These are phyloP conservation scores for Bassia scoparia DNA, from an alignment of 148 eudicot species.

Conservation along the genomic window DNA sequence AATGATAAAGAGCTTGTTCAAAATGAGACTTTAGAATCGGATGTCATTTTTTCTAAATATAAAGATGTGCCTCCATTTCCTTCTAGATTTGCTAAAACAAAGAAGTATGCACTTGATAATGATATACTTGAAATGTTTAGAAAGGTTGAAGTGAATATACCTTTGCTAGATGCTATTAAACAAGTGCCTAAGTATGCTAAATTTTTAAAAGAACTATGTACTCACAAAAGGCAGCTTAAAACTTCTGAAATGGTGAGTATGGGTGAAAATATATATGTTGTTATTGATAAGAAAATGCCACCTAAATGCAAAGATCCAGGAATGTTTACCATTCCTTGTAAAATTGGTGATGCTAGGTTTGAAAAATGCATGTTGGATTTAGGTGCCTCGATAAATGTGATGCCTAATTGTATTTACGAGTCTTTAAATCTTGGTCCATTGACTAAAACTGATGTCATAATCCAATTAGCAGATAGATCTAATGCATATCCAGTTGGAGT, in stretches of 20 bases:
- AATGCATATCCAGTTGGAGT: slow-evolving; percentile 10
- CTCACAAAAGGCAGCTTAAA: not conserved
- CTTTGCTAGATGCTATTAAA: slow-evolving; percentile 11
- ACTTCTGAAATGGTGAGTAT: slow-evolving; percentile 3
- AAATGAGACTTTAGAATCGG: not conserved
- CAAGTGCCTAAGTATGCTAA: slow-evolving; percentile 7
- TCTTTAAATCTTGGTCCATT: not conserved
- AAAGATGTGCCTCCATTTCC: not conserved
- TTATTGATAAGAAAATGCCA: not conserved
- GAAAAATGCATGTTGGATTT: not conserved
- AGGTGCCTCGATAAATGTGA: not conserved
- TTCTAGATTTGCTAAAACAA: slow-evolving; percentile 14
- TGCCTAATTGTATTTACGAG: not conserved
- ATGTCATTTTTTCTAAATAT: not conserved
- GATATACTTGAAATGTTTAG: slow-evolving; percentile 6
- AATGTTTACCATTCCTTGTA: too few species aligned
- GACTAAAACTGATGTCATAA: too few species aligned
- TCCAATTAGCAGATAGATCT: too few species aligned
- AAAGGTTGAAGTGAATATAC: slow-evolving; percentile 9
- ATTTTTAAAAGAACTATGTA: slow-evolving; percentile 3
- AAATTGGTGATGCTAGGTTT: too few species aligned
- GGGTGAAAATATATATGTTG: slow-evolving; percentile 5
- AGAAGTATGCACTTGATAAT: slow-evolving; percentile 4
- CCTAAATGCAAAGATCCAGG: slow-evolving; percentile 6
- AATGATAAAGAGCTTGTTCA: too few species aligned